Evolutionary conservation across 108 stramenopile genomes (phyloP), one percentile per base, ranked within the genome.

Genomic region (Cyclotella choctawhatcheeana): DNA sequence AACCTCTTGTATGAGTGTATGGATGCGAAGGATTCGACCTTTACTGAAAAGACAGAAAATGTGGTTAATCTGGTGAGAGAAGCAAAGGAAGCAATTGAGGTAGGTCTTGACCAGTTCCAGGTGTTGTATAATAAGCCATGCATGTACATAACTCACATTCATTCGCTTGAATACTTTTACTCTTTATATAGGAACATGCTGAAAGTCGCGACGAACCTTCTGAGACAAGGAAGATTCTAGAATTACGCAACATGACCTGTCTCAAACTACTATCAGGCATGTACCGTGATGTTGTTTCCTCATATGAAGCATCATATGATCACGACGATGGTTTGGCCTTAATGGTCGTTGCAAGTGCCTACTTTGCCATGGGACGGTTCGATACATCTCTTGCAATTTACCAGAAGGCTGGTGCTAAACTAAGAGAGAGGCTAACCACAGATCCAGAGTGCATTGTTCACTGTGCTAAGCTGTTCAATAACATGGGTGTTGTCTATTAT

Each of bases 401-500:
- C 50, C 79, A 80, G 25, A 67, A 67, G 24, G 79, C 79, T 44
- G 79, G 79, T 13, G 44, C 59, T 37, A 64, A 40, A 12, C 12
- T 80, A 60, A 73, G 59, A 44, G 72, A 73, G 44, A 73, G 60
- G 45, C 58, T 79, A 18, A 17, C 66, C 24, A 68, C 66, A 37
- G 34, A 61, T 48, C 79, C 79, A 14, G 67, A 67, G 32, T 68
- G 66, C 62, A 73, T 54, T 32, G 44, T 73, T 44, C 71, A 69
- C 27, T 80, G 71, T 32, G 71, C 79, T 3, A 80, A 80, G 43
- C 67, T 80, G 20, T 80, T 80, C 67, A 80, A 80, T 44, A 80
- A 80, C 52, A 72, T 80, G 71, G 79, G 67, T 7, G 65, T 64
- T 25, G 79, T 64, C 32, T 80, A 80, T 32, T 80, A 71, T 43